Percentiles rank a stretch among this genome's conserved stretches.
These are phyloP conservation scores for Alternaria gansuensis DNA, from an alignment of 2,329 filamentous ascomycete genomes.

Conservation along the genomic window DNA sequence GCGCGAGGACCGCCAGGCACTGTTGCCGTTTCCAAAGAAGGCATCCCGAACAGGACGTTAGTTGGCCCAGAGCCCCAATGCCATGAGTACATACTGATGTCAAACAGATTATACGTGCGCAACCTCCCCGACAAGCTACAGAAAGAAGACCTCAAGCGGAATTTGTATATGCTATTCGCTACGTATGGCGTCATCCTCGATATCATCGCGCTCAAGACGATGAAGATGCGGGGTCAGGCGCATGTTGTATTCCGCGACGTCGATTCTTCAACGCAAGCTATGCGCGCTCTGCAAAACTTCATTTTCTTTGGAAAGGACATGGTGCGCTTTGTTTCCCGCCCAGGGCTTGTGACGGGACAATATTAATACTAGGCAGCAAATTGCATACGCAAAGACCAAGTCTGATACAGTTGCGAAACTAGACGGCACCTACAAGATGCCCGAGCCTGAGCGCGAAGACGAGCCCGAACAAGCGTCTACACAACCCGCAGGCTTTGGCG, in stretches of 20 bases:
- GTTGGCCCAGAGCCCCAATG: conserved; percentile 11
- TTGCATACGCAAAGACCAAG: conserved; percentile 88
- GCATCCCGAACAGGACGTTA: conserved; percentile 48
- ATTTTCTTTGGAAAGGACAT: conserved; percentile 85
- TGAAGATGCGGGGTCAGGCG: conserved; percentile 94
- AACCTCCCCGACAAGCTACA: conserved; percentile 91
- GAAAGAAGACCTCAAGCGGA: conserved; percentile 85
- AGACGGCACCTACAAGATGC: conserved; percentile 85
- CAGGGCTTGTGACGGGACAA: no score
- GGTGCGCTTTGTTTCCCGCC: conserved; percentile 63
- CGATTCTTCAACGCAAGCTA: conserved; percentile 90
- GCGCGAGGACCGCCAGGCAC: conserved; percentile 38
- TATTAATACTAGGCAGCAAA: conserved; percentile 67
- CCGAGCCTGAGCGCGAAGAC: conserved; percentile 53
- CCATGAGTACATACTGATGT: conserved; percentile 25
- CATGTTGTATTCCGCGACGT: conserved; percentile 91
- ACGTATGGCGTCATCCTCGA: conserved; percentile 94
- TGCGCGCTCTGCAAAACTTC: conserved; percentile 86
- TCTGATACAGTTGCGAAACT: conserved; percentile 90
- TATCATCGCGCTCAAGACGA: conserved; percentile 86
- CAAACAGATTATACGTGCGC: conserved; percentile 79
- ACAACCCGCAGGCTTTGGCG: conserved; percentile 57
- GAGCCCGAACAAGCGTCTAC: conserved; percentile 33
- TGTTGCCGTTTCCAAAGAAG: conserved; percentile 30
- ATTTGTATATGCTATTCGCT: conserved; percentile 91